These are phyloP conservation scores for Sicyos edulis DNA, from an alignment of 306 rosid species.

Conservation along the genomic window DNA sequence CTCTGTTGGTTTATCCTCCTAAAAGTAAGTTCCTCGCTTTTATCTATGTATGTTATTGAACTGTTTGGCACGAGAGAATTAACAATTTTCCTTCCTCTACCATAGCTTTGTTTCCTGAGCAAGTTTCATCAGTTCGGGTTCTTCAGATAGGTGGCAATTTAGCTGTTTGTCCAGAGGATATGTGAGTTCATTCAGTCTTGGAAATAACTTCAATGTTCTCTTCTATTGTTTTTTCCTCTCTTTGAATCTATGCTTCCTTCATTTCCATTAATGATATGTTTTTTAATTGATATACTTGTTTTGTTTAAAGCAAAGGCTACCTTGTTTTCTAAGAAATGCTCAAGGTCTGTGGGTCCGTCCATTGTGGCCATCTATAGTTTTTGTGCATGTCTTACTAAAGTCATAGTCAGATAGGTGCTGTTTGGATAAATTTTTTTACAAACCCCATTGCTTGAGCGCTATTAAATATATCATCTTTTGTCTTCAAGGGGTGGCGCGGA, in stretches of 20 bases:
- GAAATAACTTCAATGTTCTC: not conserved
- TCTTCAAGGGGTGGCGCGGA: too few relatives aligned
- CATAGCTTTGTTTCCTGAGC: conserved; percentile 72
- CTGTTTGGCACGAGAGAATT: conserved; percentile 12
- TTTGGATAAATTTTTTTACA: not conserved
- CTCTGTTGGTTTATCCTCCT: conserved; percentile 75
- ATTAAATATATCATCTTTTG: not conserved
- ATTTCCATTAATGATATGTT: not conserved
- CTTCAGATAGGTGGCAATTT: conserved; percentile 72
- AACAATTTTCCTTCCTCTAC: conserved; percentile 22
- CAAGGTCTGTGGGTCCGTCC: not conserved
- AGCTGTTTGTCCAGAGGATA: conserved; percentile 74
- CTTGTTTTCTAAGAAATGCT: not conserved
- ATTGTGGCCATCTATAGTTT: not conserved
- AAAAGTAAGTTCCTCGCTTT: conserved; percentile 48
- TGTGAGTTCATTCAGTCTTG: conserved; percentile 45
- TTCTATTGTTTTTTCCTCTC: not conserved
- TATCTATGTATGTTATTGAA: not conserved
- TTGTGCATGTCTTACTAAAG: not conserved
- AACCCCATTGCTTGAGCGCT: not conserved
- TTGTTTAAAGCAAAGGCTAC: not conserved
- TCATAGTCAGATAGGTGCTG: not conserved
- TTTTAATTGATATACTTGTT: not conserved
- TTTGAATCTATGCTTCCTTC: not conserved
- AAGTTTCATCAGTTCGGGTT: conserved; percentile 60